A percentile compares a stretch with the other conserved stretches of the same genome.
phyloP scores from a whole-genome alignment of 768 basidiomycete genomes.

The Collybia nuda region DNA sequence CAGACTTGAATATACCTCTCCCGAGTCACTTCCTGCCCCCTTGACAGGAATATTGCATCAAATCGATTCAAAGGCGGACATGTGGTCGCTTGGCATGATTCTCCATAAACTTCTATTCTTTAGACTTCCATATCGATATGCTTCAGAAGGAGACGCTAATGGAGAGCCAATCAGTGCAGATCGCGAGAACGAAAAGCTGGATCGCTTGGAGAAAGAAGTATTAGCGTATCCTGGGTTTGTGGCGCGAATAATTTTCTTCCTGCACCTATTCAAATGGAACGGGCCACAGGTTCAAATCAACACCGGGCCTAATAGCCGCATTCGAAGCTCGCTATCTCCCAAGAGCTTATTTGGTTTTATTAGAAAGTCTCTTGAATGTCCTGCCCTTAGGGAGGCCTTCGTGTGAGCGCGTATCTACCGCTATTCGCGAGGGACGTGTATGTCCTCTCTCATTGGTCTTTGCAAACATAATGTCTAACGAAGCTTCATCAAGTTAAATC shows the following conservation, averaged over 20 bases:
- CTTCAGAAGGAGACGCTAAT: constrained; percentile 56
- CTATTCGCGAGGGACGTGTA: constrained; percentile 72
- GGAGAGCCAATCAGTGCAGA: constrained; percentile 35
- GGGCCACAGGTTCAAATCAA: constrained; percentile 46
- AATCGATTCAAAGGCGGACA: constrained; percentile 87
- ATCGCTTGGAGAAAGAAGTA: constrained; percentile 72
- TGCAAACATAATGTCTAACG: not conserved
- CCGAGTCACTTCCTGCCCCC: constrained; percentile 78
- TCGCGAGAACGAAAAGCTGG: constrained; percentile 64
- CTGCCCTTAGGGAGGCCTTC: constrained; percentile 63
- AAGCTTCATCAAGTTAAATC: constrained; percentile 12
- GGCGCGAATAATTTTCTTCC: not conserved
- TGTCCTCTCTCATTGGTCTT: constrained; percentile 20
- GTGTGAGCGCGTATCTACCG: constrained; percentile 68
- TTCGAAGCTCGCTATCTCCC: constrained; percentile 78
- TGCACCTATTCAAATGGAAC: not conserved
- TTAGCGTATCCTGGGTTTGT: constrained; percentile 69
- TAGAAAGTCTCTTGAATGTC: constrained; percentile 71
- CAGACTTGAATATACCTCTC: constrained; percentile 85
- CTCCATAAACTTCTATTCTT: constrained; percentile 93
- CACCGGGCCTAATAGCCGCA: constrained; percentile 43
- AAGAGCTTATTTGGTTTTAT: constrained; percentile 63
- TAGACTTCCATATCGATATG: constrained; percentile 79
- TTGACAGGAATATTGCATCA: constrained; percentile 64
- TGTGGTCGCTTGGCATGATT: constrained; percentile 98